Percentiles rank a stretch among this genome's conserved stretches.
Evolutionary conservation across 2,329 filamentous ascomycete genomes (phyloP).

Genomic region (Trichocomaceae sp.): DNA sequence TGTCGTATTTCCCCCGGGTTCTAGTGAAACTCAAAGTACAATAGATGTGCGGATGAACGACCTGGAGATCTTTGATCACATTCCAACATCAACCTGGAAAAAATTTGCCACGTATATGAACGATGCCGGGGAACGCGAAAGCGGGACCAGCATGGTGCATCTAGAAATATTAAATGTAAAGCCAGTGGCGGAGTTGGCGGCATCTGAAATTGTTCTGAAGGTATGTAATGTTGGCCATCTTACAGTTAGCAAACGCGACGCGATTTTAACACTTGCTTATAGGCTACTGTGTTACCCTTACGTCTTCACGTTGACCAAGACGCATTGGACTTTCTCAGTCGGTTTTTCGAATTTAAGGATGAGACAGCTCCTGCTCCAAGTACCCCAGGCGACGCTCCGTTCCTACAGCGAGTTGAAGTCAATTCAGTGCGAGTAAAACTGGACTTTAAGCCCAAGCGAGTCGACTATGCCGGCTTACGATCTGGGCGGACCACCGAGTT

Average conservation of each 20-base stretch:
- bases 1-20: conserved; percentile 67
- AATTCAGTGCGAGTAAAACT: conserved; percentile 75
- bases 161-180: conserved; percentile 82
- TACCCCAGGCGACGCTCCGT: conserved; percentile 67
- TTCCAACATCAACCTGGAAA: conserved; percentile 94
- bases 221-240: conserved; percentile 31
- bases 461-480: conserved; percentile 86
- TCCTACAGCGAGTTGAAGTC: conserved; percentile 83
- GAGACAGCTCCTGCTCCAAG: conserved; percentile 49
- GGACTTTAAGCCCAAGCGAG: conserved; percentile 97
- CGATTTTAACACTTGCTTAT: conserved; percentile 15
- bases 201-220: conserved; percentile 80
- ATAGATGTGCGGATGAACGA: conserved; percentile 76
- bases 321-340: conserved; percentile 89
- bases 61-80: conserved; percentile 86
- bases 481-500: conserved; percentile 95
- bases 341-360: conserved; percentile 98
- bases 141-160: conserved; percentile 82
- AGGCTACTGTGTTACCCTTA: conserved; percentile 69
- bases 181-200: conserved; percentile 74
- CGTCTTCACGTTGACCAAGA: conserved; percentile 95
- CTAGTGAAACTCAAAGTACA: conserved; percentile 78
- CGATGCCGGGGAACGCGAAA: conserved; percentile 78
- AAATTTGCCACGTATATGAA: conserved; percentile 95
- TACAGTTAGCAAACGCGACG: background rate